Evolutionary conservation across 495 filamentous ascomycete genomes (phyloP), one percentile per base, ranked within the genome.

Genomic region (Achaetomiella virescens): DNA sequence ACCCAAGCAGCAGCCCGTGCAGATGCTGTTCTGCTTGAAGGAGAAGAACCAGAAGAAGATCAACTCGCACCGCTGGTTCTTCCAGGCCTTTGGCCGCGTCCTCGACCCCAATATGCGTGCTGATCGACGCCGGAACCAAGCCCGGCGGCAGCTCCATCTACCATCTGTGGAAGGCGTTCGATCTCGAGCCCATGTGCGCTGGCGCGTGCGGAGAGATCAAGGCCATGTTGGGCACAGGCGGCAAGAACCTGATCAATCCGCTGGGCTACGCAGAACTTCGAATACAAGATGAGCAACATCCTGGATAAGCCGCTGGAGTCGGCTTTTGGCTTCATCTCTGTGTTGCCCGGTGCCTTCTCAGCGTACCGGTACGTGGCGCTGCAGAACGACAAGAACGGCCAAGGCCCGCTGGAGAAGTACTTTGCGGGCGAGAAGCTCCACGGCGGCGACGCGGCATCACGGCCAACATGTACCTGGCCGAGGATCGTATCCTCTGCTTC

Each of bases 21-120:
- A 99, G 72, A 87, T 99, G 81, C 83, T 99, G 0, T 99, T 99
- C 78, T 99, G 95, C 67, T 70, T 99, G 59, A 99, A 99, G 78
- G 95, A 99, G 70, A 95, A 97, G 79, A 99, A 99, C 66, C 91
- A 96, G 77, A 99, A 99, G 78, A 99, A 99, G 77, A 97, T 99
- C 80, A 99, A 99, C 67, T 97, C 92, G 2, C 95, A 99, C 67
- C 77, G 95, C 62, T 99, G 95, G 95, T 97, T 97, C 75, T 97
- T 99, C 82, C 87, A 96, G 66, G 95, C 92, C 0, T 99, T 99
- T 70, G 95, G 95, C 48, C 81, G 82, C 38, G 88, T 97, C 10
- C 73, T 99, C 18, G 84, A 99, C 43, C 95, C 95, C 11, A 97
- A 97, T 61, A 92, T 97, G 95, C 65, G 90, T 97, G 31, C 79